These are phyloP conservation scores for Microdochium bolleyi DNA, from an alignment of 2,329 filamentous ascomycete species.

Conservation along the genomic window DNA sequence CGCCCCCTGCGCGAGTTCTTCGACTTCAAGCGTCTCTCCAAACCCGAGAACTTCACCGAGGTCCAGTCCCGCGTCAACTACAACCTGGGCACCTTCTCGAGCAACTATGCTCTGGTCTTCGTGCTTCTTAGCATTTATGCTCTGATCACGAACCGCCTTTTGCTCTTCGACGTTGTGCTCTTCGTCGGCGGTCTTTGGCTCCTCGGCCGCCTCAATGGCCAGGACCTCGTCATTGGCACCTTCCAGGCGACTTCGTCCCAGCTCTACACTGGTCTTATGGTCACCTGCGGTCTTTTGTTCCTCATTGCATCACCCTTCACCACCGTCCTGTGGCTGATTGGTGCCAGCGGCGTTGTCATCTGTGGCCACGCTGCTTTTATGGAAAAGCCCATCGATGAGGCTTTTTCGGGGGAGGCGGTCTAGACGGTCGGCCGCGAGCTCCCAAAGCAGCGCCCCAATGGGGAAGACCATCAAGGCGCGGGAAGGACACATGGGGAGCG, in stretches of 20 bases:
- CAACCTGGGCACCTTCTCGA: constrained; percentile 94
- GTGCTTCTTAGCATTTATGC: constrained; percentile 95
- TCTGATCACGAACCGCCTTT: constrained; percentile 74
- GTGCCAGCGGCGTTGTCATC: constrained; percentile 88
- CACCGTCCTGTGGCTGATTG: constrained; percentile 90
- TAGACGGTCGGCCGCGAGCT: constrained; percentile 99
- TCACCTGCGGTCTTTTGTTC: constrained; percentile 76
- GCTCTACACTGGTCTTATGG: constrained; percentile 82
- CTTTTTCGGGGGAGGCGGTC: constrained; percentile 99
- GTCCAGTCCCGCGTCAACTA: constrained; percentile 92
- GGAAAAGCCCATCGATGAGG: constrained; percentile 99
- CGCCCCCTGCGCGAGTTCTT: constrained; percentile 88
- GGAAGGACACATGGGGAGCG: constrained; percentile 55
- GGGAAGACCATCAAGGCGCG: constrained; percentile 99
- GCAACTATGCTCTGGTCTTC: constrained; percentile 95
- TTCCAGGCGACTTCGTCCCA: constrained; percentile 82
- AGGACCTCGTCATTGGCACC: constrained; percentile 79
- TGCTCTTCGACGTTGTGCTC: constrained; percentile 89
- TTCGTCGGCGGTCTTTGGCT: constrained; percentile 81
- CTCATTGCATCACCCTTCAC: constrained; percentile 77
- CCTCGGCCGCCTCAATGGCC: constrained; percentile 83
- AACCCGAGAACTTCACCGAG: constrained; percentile 85
- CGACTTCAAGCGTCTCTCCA: constrained; percentile 90
- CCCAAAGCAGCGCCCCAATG: constrained; percentile 86
- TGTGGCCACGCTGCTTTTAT: constrained; percentile 90